Evolutionary conservation across 2,329 filamentous ascomycete genomes (phyloP), one percentile per base, ranked within the genome.

Genomic region (Ambrosiella beaveri): DNA sequence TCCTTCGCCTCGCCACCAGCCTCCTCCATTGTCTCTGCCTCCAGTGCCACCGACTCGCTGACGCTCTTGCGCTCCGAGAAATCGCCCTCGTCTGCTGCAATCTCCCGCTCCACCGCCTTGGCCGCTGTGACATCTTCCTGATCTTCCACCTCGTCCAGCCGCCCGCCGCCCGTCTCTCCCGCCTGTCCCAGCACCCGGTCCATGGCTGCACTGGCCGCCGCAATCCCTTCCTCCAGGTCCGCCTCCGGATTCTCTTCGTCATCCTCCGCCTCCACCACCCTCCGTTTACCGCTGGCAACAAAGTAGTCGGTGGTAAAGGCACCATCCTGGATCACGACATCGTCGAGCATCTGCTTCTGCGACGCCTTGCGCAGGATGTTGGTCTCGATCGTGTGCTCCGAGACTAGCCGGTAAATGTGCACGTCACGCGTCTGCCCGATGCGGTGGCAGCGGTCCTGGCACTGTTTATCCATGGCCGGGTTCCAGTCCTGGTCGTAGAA

Each of bases 401-500:
- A 93, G 7, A 95, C 83, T 17, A 97, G 82, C 1, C 91, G 88
- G 72, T 97, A 98, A 60, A 98, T 97, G 69, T 97, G 91, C 38
- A 98, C 93, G 68, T 98, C 93, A 37, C 93, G 84, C 0, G 93
- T 97, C 70, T 98, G 93, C 1, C 93, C 93, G 64, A 98, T 98
- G 63, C 93, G 88, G 71, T 98, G 93, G 65, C 88, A 94, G 65
- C 93, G 82, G 68, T 98, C 94, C 71, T 98, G 94, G 66, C 93
- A 98, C 70, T 98, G 93, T 70, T 95, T 95, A 73, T 98, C 93
- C 93, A 98, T 98, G 56, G 94, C 93, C 0, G 93, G 93, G 65
- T 98, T 98, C 94, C 94, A 98, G 68, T 98, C 93, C 61, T 97
- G 83, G 66, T 98, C 93, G 71, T 97, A 98, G 70, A 98, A 98